phyloP scores from a whole-genome alignment of 2,329 filamentous ascomycete species.

The Thielaviopsis ethacetica region DNA sequence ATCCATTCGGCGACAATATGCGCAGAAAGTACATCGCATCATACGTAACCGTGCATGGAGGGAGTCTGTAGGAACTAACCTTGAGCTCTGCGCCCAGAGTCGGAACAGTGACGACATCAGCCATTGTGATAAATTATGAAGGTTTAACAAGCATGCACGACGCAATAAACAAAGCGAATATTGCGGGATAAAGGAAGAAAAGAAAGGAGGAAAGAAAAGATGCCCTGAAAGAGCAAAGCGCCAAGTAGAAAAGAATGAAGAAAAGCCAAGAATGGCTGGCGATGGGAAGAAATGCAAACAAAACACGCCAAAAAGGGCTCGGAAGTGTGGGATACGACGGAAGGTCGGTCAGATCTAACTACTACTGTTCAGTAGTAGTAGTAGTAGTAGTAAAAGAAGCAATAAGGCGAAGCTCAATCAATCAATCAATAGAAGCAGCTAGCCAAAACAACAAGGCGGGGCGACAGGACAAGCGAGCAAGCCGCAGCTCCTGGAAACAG shows the following conservation, averaged over 20 bases:
- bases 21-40: neutral
- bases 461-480: neutral
- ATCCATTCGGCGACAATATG: neutral
- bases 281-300: neutral
- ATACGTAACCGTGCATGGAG: neutral
- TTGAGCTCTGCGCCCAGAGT: conserved; percentile 91
- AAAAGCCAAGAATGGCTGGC: neutral
- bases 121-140: conserved; percentile 36
- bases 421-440: neutral
- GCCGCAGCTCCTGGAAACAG: neutral
- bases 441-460: neutral
- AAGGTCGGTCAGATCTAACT: neutral
- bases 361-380: no score
- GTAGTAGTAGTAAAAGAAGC: no score
- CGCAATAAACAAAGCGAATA: neutral
- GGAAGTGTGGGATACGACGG: conserved; percentile 3
- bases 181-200: neutral
- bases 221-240: neutral
- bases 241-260: neutral
- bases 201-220: neutral
- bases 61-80: conserved; percentile 32
- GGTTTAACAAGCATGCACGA: conserved; percentile 6
- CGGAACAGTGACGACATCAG: conserved; percentile 65
- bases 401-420: neutral
- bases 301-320: conserved; percentile 7